Conservation (phyloP, 2,329 filamentous ascomycete genomes). For the Ceratocystiopsis brevicomis region DNA sequence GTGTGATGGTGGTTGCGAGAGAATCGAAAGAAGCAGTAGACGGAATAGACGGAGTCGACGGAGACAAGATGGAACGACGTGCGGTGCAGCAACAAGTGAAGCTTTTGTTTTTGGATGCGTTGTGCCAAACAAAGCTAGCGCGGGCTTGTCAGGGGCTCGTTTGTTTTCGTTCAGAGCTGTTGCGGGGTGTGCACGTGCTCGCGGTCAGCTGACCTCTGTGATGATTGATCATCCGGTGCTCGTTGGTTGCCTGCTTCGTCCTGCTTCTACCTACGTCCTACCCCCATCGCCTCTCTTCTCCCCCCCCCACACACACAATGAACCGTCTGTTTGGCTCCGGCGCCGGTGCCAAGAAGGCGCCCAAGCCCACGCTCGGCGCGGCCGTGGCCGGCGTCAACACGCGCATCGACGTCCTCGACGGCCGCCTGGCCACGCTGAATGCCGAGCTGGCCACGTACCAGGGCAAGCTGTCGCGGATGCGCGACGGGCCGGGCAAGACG, state of each 20-base stretch:
- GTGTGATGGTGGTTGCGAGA: neutral
- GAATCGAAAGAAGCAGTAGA: neutral
- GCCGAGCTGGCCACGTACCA: slow-evolving; percentile 80
- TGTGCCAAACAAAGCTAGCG: too few species aligned
- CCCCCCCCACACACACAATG: slow-evolving; percentile 34
- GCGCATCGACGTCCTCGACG: slow-evolving; percentile 72
- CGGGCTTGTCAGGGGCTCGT: too few species aligned
- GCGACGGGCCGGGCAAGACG: slow-evolving; percentile 81
- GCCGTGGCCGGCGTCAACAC: slow-evolving; percentile 76
- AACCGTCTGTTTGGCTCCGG: slow-evolving; percentile 79
- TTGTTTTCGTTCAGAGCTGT: too few species aligned
- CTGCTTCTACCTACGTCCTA: too few species aligned
- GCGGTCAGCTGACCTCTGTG: too few species aligned
- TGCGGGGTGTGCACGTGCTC: too few species aligned
- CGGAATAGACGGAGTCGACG: too few species aligned
- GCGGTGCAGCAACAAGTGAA: too few species aligned
- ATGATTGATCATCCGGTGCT: too few species aligned
- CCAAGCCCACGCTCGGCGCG: slow-evolving; percentile 71
- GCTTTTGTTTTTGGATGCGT: too few species aligned
- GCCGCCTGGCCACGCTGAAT: slow-evolving; percentile 84
- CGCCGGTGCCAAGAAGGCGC: slow-evolving; percentile 39
- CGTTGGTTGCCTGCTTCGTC: too few species aligned
- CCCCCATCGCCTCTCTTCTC: neutral
- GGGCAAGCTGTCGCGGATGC: slow-evolving; percentile 74
- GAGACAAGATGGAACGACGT: too few species aligned